Evolutionary conservation across 371 early-diverging fungal genomes (phyloP), one percentile per base, ranked within the genome.

Genomic region (Mucor sp.): DNA sequence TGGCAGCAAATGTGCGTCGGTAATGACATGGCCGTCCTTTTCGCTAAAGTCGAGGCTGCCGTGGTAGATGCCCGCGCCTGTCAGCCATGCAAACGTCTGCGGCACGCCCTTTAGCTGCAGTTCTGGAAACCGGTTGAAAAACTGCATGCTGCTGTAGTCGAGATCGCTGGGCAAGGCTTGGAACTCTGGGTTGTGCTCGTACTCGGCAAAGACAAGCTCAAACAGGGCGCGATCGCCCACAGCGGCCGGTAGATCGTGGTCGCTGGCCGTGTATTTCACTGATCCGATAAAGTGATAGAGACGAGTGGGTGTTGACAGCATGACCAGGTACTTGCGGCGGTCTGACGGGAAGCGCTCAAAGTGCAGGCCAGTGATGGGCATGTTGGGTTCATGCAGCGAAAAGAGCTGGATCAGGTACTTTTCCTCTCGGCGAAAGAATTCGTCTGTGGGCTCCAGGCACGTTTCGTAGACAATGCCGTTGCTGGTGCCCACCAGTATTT

Each of bases 401-500:
- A 84, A 87, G 7, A 94, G 92, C 70, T 92, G 94, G 62, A 86
- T 84, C 60, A 91, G 86, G 32, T 90, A 90, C 59, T 88, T 84
- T 63, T 95, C 95, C 67, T 94, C 93, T 66, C 86, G 87, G 68
- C 91, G 90, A 75, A 94, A 93, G 32, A 88, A 89, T 32, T 93
- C 95, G 53, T 94, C 94, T 6, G 87, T 87, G 0, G 96, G 91
- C 60, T 91, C 90, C 30, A 97, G 77, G 62, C 93, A 93, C 2
- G 94, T 88, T 69, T 97, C 97, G 71, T 87, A 95, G 30, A 97
- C 89, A 56, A 87, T 81, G 12, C 97, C 97, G 41, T 93, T 92
- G 58, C 85, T 79, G 4, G 95, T 93, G 21, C 95, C 97, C 55
- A 97, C 77, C 65, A 97, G 78, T 35, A 96, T 89, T 35, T 89